These are phyloP conservation scores for Handroanthus guayacan DNA, from an alignment of 257 asterid species.

Conservation along the genomic window DNA sequence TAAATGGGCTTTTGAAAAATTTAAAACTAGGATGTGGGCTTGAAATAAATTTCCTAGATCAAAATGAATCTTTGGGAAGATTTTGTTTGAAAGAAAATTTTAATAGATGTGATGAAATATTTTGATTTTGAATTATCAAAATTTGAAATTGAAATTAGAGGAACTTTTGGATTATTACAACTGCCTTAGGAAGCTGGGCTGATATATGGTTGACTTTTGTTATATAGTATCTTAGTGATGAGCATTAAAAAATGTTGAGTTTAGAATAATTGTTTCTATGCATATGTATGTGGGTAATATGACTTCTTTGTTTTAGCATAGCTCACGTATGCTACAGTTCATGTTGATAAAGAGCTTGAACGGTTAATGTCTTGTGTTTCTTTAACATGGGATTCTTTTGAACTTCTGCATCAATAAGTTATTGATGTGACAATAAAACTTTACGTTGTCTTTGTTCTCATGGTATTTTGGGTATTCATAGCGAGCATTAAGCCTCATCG, in stretches of 20 bases:
- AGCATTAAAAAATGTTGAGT: background rate
- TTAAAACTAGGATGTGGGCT: too few species aligned
- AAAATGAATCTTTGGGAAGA: too few species aligned
- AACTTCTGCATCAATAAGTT: background rate
- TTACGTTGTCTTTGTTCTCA: background rate
- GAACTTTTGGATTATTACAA: background rate
- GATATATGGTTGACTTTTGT: background rate
- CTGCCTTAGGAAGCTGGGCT: background rate
- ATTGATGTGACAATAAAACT: background rate
- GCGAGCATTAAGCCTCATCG: too few species aligned
- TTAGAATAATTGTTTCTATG: background rate
- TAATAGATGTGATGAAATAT: too few species aligned
- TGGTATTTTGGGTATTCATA: background rate
- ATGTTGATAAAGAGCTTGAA: background rate
- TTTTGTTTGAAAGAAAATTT: too few species aligned
- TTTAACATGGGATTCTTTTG: background rate
- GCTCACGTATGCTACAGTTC: background rate
- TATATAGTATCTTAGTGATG: background rate
- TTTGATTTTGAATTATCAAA: too few species aligned
- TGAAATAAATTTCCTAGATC: too few species aligned
- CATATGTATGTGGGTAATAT: background rate
- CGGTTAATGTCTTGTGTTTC: background rate
- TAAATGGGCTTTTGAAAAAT: too few species aligned
- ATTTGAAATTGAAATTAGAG: too few species aligned
- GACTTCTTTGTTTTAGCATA: background rate